phyloP scores from a whole-genome alignment of 148 eudicot species.

The Silene conica region DNA sequence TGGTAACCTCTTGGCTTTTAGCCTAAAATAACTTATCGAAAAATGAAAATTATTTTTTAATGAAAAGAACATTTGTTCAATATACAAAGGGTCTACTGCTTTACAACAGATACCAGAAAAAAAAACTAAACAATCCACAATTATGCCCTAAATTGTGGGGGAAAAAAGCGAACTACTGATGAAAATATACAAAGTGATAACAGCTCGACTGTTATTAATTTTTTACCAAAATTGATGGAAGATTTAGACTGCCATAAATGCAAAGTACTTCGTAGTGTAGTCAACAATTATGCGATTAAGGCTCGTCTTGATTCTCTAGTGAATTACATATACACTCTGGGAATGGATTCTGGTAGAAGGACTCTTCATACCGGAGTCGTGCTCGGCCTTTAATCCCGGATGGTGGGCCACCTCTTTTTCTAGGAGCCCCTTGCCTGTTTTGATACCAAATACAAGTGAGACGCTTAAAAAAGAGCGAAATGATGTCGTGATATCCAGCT shows the following conservation, averaged over 20 bases:
- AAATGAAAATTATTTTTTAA: too few species aligned
- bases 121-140: neutral
- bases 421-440: slow-evolving; percentile 76
- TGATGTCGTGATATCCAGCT: neutral
- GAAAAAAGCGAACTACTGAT: too few species aligned
- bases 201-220: neutral
- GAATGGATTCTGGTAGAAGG: slow-evolving; percentile 79
- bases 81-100: too few species aligned
- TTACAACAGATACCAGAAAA: too few species aligned
- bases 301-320: slow-evolving; percentile 14
- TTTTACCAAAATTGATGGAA: neutral
- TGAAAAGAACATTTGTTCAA: too few species aligned
- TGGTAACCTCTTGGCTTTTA: too few species aligned
- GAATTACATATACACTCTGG: slow-evolving; percentile 81
- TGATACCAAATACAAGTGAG: neutral
- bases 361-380: slow-evolving; percentile 68
- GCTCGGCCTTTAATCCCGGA: slow-evolving; percentile 77
- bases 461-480: neutral
- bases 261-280: too few species aligned
- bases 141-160: neutral
- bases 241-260: neutral
- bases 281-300: neutral
- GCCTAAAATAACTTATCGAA: too few species aligned
- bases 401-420: slow-evolving; percentile 66
- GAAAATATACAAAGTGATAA: neutral